These are phyloP conservation scores for Ceratobasidium theobromae DNA, from an alignment of 1,284 basidiomycete genomes.

Conservation along the genomic window DNA sequence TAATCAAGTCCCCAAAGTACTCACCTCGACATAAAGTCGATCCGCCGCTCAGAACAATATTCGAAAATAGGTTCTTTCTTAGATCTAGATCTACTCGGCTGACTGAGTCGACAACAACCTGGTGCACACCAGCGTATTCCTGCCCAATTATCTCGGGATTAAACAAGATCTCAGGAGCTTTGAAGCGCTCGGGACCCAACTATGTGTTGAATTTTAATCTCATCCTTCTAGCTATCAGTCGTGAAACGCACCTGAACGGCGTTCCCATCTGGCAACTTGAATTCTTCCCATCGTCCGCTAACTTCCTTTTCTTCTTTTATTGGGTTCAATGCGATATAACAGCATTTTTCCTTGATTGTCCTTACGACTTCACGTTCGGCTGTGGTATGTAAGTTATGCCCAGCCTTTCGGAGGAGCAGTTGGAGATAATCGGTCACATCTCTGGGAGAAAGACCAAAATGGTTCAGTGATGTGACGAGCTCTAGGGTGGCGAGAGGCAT, in stretches of 20 bases:
- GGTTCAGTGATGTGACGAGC: neutral
- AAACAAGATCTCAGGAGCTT: constrained; percentile 97
- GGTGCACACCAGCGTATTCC: constrained; percentile 96
- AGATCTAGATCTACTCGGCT: constrained; percentile 86
- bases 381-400: constrained; percentile 93
- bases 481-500: constrained; percentile 38
- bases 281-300: constrained; percentile 78
- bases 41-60: constrained; percentile 95
- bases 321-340: constrained; percentile 90
- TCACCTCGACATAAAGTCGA: constrained; percentile 90
- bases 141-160: constrained; percentile 96
- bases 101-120: constrained; percentile 89
- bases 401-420: constrained; percentile 88
- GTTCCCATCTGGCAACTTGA: constrained; percentile 94
- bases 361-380: constrained; percentile 97
- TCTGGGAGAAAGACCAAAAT: constrained; percentile 42
- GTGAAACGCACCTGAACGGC: constrained; percentile 70
- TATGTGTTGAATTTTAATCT: constrained; percentile 43
- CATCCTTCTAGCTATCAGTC: constrained; percentile 19
- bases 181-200: constrained; percentile 94
- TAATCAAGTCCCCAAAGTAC: constrained; percentile 37
- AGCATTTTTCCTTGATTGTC: constrained; percentile 98
- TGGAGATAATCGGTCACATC: constrained; percentile 98
- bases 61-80: constrained; percentile 92
- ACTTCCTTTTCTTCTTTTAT: constrained; percentile 93